Base-by-base conservation (phyloP, 139 green algal species). In the Edaphochlamys debaryana region DNA sequence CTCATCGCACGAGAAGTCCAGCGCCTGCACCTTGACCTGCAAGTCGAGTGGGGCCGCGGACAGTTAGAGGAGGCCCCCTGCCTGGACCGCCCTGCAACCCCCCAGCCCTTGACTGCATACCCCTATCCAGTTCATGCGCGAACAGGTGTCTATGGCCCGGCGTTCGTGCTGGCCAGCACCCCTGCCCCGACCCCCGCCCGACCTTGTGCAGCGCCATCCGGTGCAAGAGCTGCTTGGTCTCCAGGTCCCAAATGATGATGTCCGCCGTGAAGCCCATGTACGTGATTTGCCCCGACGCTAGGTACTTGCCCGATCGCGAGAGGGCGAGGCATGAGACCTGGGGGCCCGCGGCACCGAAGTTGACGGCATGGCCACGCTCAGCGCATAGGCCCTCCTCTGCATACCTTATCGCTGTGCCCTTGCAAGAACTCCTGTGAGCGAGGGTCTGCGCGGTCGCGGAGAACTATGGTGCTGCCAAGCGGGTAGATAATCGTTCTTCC, bases 181-280 rank as follows among this genome's bases (percentile, higher is more conserved):
- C n/a, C n/a, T n/a, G n/a, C n/a, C n/a, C n/a, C n/a, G n/a, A n/a
- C n/a, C n/a, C n/a, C n/a, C n/a, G n/a, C n/a, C 90, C 23, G 40
- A 95, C 95, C 88, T 97, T 97, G 90, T 98, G 95, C 69, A 97
- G 86, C 11, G 79, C 89, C 90, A 97, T 90, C 23, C 91, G 81
- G 83, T 97, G 93, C 56, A 96, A 22, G 23, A 95, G 72, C 45
- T 84, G 88, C 23, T 87, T 85, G 0, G 76, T 84, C 50, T 93
- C 90, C 60, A 97, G 45, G 83, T 97, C 94, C 95, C 95, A 98
- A 19, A 98, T 88, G 82, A 97, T 96, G 69, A 98, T 94, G 62
- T 96, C 93, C 30, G 95, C 95, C 27, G 87, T 92, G 87, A 97
- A 95, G 13, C 95, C 95, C 92, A 96, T 95, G 89, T 95, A 94